Evolutionary conservation across 148 eudicot species (phyloP), one percentile per base, ranked within the genome.

Genomic region (Rhododendron griersonianum): DNA sequence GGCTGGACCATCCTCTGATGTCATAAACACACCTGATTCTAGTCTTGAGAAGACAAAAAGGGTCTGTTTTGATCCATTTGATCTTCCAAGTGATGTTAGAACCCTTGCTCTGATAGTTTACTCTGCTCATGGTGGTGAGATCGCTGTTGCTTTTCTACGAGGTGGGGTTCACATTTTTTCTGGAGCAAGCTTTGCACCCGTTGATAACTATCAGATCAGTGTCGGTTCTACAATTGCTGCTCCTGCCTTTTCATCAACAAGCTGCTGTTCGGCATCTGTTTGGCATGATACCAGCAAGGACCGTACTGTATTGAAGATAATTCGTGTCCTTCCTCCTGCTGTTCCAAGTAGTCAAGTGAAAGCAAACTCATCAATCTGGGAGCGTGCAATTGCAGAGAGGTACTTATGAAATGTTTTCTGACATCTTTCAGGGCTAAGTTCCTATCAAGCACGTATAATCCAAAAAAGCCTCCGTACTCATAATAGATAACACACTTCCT

Each of bases 341-440:
- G 91, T 91, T 89, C 91, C 94, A 73, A 92, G 91, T 51, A 93
- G 86, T 89, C 96, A 93, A 88, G 95, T 91, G 57, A 97, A 97
- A 93, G 91, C 92, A 16, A 93, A 91, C 86, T 90, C 98, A 81
- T 89, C 94, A 87, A 91, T 88, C n/a, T 97, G 98, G 99, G 99
- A 97, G 89, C 96, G 98, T 80, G 99, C 99, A 84, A 95, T 97
- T 87, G 99, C 99, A 57, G 99, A 97, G 91, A 95, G 99, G 99
- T 94, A 90, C 37, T 30, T 23, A 21, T 81, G 81, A 25, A 78
- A 63, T n/a, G n/a, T 59, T 35, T 28, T 81, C 63, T 25, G 55
- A 18, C 81, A 30, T 28, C 33, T 82, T 47, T 78, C 16, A 45
- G 83, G 47, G 30, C 0, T 14, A 37, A 19, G 15, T 41, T 63